phyloP scores from a whole-genome alignment of 257 asterid genomes.

The Prunella vulgaris region DNA sequence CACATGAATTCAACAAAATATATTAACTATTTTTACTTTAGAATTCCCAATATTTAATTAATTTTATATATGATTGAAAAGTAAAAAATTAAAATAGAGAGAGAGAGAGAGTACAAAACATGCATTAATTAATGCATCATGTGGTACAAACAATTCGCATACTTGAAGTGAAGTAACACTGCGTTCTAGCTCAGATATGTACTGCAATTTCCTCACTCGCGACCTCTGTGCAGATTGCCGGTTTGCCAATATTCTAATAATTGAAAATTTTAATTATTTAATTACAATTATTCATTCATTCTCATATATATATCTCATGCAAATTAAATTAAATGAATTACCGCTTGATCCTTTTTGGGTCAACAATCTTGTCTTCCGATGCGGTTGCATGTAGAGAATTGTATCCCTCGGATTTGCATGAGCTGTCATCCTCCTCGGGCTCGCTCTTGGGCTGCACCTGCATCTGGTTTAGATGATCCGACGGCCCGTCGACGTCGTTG shows the following conservation, averaged over 20 bases:
- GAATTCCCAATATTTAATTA: not conserved
- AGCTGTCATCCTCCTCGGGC: conserved; percentile 66
- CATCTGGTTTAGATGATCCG: conserved; percentile 18
- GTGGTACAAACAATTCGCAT: conserved; percentile 1
- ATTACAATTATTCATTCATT: not conserved
- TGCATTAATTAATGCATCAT: not conserved
- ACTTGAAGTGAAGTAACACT: conserved; percentile 85
- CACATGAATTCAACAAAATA: not conserved
- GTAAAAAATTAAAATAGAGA: too few relatives aligned
- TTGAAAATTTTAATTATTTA: not conserved
- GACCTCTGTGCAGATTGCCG: conserved; percentile 97
- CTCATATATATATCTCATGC: not conserved
- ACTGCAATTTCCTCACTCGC: conserved; percentile 84
- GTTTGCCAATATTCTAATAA: conserved; percentile 76
- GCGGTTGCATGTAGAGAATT: conserved; percentile 18
- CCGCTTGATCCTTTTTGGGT: conserved; percentile 93
- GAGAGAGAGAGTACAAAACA: not conserved
- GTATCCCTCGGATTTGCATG: conserved; percentile 51
- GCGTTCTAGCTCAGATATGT: conserved; percentile 90
- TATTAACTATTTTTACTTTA: too few relatives aligned
- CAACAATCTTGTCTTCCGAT: conserved; percentile 46
- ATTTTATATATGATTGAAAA: too few relatives aligned
- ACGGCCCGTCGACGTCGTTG: conserved; percentile 43
- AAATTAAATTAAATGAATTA: not conserved
- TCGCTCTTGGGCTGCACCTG: conserved; percentile 53